Evolutionary conservation across 208 protist genomes (phyloP), one percentile per base, ranked within the genome.

Genomic region (Phytomonas sp.): DNA sequence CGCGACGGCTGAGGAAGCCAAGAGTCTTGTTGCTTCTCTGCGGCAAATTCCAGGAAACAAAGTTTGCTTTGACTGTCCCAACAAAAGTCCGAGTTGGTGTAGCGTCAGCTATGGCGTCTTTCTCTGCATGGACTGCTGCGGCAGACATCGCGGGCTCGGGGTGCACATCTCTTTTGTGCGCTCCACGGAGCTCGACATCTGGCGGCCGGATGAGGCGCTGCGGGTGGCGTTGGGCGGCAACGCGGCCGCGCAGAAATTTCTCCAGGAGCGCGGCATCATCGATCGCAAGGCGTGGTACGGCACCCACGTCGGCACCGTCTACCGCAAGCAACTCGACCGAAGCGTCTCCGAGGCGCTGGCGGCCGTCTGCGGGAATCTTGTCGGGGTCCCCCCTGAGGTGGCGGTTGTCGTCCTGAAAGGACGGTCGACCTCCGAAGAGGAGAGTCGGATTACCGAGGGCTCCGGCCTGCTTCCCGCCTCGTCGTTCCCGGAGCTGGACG

Each of bases 151-250:
- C 62, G 87, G 85, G 31, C 83, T 99, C 62, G 97, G 98, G 43
- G 96, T 98, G 37, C 97, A 99, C 78, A 85, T 98, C 66, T 95
- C 90, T 51, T 99, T 99, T 79, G 97, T 98, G 71, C 85, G 97
- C 69, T 98, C 91, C 5, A 78, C 81, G 20, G 85, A 89, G 68
- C 85, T 98, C 7, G 97, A 98, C 82, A 87, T 70, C 68, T 98
- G 95, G 95, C 81, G 76, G 23, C 76, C 76, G 5, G 80, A 84
- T 51, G 86, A 98, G 75, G 84, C 93, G 4, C 78, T 92, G 34
- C 77, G 80, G 40, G 94, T 98, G 90, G 77, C 92, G 28, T 67
- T 93, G 20, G 94, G 94, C 32, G 97, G 97, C 51, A 98, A 98
- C 80, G 80, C 70, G 4, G 68, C 61, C 29, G 94, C 90, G 0